Evolutionary conservation across 1,284 basidiomycete genomes (phyloP), one percentile per base, ranked within the genome.

Genomic region (Cerrena zonata): DNA sequence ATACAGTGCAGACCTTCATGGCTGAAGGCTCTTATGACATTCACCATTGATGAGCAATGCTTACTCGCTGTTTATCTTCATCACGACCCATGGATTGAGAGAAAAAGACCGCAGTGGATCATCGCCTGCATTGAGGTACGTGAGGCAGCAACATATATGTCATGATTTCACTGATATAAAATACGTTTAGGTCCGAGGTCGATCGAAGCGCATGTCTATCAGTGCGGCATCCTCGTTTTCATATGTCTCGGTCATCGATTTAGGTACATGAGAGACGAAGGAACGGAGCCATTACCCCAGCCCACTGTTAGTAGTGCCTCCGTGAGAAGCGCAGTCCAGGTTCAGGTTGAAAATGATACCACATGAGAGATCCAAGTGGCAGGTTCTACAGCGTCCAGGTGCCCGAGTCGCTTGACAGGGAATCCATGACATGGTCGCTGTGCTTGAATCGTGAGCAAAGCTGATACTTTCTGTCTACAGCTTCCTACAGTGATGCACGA

Each of bases 271-370:
- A 15, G 42, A 24, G 22, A 44, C 42, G 42, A 26, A 12, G 22
- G 10, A 44, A 44, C 42, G 42, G 42, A 44, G 24, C 11, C 19
- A 26, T 26, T 44, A 26, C 25, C 25, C 18, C 22, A 10, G 19
- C 12, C 21, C 5, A 23, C 22, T 7, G 19, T 10, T 22, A 7
- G 18, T 22, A 15, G 13, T 22, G 42, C 42, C 5, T 27, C 5
- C 42, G 42, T 44, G 42, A 44, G 42, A 44, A 26, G 13, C 42
- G 42, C 42, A 44, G 42, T 26, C 42, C 25, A 24, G 21, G 22
- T 7, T 23, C 13, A 22, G 42, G 13, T 12, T 44, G 18, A 21
- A n/a, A 44, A 24, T 22, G 13, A 27, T 44, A 23, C 22, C 25
- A 26, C 42, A 23, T 44, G 42, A 26, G 42, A 44, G 42, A 7